These are phyloP conservation scores for Tylopilus intermedius DNA, from an alignment of 768 basidiomycete species.

Conservation along the genomic window DNA sequence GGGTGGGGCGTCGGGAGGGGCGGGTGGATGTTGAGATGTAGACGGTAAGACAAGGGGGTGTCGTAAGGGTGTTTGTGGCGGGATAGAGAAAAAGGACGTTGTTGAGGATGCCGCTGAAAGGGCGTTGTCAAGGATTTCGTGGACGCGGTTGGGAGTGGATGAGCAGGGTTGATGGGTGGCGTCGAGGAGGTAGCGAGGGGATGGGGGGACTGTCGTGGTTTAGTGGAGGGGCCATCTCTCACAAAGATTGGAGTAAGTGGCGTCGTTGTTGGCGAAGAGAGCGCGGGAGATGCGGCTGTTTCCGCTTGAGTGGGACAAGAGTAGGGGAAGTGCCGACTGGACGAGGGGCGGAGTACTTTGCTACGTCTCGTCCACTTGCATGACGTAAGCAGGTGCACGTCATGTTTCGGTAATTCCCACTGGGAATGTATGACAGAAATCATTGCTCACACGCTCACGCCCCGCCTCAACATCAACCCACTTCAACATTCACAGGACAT, in stretches of 20 bases:
- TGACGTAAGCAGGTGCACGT: too few species aligned
- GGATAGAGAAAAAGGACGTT: constrained; percentile 17
- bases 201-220: constrained; percentile 14
- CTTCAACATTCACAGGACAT: too few species aligned
- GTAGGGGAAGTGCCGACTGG: constrained; percentile 22
- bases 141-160: constrained; percentile 5
- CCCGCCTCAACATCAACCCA: too few species aligned
- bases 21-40: constrained; percentile 18
- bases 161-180: constrained; percentile 11
- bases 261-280: constrained; percentile 8
- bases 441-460: too few species aligned
- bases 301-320: constrained; percentile 41
- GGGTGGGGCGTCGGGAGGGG: constrained; percentile 16
- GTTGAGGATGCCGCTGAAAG: constrained; percentile 11
- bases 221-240: constrained; percentile 10
- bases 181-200: constrained; percentile 17
- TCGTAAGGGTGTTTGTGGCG: constrained; percentile 14
- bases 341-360: constrained; percentile 14
- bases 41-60: constrained; percentile 18
- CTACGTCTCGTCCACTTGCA: too few species aligned
- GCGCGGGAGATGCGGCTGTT: constrained; percentile 27
- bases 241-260: constrained; percentile 3
- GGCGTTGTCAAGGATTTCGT: constrained; percentile 16
- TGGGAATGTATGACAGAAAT: too few species aligned
- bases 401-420: too few species aligned